Percentiles rank a stretch among this genome's conserved stretches.
phyloP scores from a whole-genome alignment of 164 flowering plant genomes.

The Brasenia schreberi region DNA sequence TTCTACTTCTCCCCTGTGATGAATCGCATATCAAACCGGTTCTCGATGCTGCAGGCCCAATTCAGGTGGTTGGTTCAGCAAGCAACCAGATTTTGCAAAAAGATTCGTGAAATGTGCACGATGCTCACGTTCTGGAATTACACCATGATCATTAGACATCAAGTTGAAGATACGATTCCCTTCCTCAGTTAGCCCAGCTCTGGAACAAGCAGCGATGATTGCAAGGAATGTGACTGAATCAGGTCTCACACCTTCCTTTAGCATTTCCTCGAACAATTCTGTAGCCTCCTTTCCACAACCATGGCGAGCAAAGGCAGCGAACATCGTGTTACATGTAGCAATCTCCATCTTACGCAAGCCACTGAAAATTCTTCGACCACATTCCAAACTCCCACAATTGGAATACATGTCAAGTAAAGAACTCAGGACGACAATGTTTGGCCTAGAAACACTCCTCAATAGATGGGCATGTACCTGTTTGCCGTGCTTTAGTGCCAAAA shows the following conservation, averaged over 20 bases:
- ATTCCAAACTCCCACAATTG: constrained; percentile 45
- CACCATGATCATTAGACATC: constrained; percentile 28
- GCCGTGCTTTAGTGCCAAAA: constrained; percentile 44
- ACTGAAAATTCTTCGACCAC: constrained; percentile 28
- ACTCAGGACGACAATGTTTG: constrained; percentile 53
- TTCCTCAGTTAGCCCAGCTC: constrained; percentile 48
- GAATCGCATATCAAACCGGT: constrained; percentile 54
- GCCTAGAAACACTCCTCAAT: constrained; percentile 29
- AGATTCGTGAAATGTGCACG: constrained; percentile 59
- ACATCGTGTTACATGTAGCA: constrained; percentile 63
- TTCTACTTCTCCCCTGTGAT: constrained; percentile 40
- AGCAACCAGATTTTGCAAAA: constrained; percentile 48
- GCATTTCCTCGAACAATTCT: constrained; percentile 32
- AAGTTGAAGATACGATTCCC: constrained; percentile 37
- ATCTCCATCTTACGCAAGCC: constrained; percentile 30
- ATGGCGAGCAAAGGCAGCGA: constrained; percentile 62
- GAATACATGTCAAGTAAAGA: constrained; percentile 74
- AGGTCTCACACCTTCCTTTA: constrained; percentile 32
- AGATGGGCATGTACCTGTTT: constrained; percentile 57
- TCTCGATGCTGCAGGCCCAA: constrained; percentile 34
- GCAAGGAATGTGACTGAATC: constrained; percentile 39
- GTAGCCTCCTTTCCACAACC: constrained; percentile 48
- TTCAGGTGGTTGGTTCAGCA: constrained; percentile 22
- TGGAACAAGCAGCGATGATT: constrained; percentile 50
- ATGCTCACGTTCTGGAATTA: constrained; percentile 49